Conservation (phyloP, 495 filamentous ascomycete genomes). For the Entonaema liquescens region DNA sequence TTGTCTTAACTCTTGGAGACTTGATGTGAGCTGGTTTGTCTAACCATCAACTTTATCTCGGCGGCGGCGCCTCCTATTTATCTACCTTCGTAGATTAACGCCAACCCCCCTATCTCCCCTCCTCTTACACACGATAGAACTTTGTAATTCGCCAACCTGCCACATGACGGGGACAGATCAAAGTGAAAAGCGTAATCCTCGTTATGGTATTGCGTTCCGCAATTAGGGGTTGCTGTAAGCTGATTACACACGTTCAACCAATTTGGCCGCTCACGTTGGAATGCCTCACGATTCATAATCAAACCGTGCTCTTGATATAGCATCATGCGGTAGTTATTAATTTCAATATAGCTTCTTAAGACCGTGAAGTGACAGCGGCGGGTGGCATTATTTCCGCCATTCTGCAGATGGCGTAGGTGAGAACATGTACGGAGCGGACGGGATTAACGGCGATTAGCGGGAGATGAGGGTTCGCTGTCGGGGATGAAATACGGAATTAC, state of each 20-base stretch:
- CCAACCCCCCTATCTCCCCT: neutral
- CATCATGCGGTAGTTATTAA: neutral
- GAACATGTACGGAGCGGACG: neutral
- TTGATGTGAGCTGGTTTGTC: neutral
- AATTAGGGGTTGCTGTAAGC: neutral
- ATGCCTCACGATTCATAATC: neutral
- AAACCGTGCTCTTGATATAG: neutral
- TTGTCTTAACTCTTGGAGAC: neutral
- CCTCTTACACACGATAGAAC: neutral
- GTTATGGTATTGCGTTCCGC: neutral
- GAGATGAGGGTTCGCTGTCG: neutral
- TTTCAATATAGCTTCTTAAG: neutral
- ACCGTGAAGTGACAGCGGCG: neutral
- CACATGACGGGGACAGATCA: neutral
- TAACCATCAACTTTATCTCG: neutral
- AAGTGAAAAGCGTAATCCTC: neutral
- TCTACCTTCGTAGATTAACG: neutral
- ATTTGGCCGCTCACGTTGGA: neutral
- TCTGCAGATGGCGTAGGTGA: neutral
- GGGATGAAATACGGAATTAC: slow-evolving; percentile 23
- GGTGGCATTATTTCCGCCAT: neutral
- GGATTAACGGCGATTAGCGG: slow-evolving; percentile 23
- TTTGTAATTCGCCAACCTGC: neutral
- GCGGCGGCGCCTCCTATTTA: slow-evolving; percentile 16
- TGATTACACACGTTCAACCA: neutral